Evolutionary conservation across 75 land plant genomes (phyloP), one percentile per base, ranked within the genome.

Genomic region (Sequoiadendron giganteum): DNA sequence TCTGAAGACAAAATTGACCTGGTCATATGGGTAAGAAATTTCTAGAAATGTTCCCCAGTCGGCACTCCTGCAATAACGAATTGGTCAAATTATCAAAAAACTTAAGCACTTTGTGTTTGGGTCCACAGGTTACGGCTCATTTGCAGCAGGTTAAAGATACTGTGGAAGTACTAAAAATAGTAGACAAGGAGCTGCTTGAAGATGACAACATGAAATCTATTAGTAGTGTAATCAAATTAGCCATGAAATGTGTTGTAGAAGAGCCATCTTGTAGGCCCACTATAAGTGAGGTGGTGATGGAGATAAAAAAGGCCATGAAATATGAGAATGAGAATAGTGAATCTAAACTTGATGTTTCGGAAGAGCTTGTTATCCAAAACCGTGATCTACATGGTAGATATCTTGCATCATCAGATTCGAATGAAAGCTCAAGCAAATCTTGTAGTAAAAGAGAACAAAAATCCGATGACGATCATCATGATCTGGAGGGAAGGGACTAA

Each of bases 261-360:
- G 79, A 75, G 58, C 86, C 88, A 1, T 85, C 85, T 3, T 30
- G 54, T 19, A 86, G 93, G 85, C 93, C 92, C 2, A 65, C 73
- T 49, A 88, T 87, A 87, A 77, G 52, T 16, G 89, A 88, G 76
- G 92, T 92, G 10, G 90, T 89, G 14, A 78, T 18, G 10, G 88
- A 90, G 54, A 90, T 90, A 16, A 86, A 87, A 55, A 83, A 83
- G 21, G 88, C 88, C 28, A 49, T 88, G 38, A 78, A 85, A 85
- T 45, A 70, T 36, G 87, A 88, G 43, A 78, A 86, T 10, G 34
- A 86, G 34, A 70, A n/a, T n/a, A 7, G 1, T 28, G 73, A 6
- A 8, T 4, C 10, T n/a, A n/a, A 0, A 28, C 16, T 54, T 54
- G 28, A 68, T 5, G 72, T 68, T 68, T 68, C 30, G 5, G 30